These are phyloP conservation scores for Globisporangium splendens DNA, from an alignment of 352 stramenopile species.

Conservation along the genomic window DNA sequence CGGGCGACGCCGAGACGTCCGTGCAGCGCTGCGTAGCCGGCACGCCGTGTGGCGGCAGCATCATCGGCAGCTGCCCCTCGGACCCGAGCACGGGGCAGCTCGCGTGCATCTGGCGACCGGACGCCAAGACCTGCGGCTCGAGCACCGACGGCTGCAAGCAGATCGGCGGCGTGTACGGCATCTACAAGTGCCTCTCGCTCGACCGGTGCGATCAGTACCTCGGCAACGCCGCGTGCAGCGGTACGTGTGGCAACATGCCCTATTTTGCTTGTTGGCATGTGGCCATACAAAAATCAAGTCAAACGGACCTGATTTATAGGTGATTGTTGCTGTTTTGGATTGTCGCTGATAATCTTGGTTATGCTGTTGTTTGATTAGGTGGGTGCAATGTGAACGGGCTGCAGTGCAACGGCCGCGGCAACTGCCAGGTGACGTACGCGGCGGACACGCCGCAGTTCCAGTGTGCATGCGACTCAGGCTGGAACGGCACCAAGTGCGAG, in stretches of 20 bases:
- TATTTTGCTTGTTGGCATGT: too few relatives aligned
- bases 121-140: conserved; percentile 19
- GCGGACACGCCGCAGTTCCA: conserved; percentile 37
- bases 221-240: conserved; percentile 44
- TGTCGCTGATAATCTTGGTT: neutral
- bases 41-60: conserved; percentile 42
- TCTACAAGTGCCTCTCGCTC: conserved; percentile 83
- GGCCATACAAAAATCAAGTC: neutral
- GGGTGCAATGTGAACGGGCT: conserved; percentile 37
- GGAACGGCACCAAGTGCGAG: conserved; percentile 63
- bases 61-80: conserved; percentile 52
- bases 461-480: conserved; percentile 67
- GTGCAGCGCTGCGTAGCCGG: conserved; percentile 73
- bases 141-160: conserved; percentile 22
- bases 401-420: conserved; percentile 70
- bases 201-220: conserved; percentile 75
- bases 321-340: neutral
- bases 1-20: conserved; percentile 48
- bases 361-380: conserved; percentile 11
- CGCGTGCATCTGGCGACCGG: conserved; percentile 53
- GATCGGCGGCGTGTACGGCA: conserved; percentile 29
- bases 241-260: too few relatives aligned
- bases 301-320: neutral
- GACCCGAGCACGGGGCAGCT: conserved; percentile 58
- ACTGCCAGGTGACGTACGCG: conserved; percentile 37